A percentile compares a stretch with the other conserved stretches of the same genome.
These are phyloP conservation scores for Agapanthus africanus DNA, from an alignment of 106 monocot species.

Conservation along the genomic window DNA sequence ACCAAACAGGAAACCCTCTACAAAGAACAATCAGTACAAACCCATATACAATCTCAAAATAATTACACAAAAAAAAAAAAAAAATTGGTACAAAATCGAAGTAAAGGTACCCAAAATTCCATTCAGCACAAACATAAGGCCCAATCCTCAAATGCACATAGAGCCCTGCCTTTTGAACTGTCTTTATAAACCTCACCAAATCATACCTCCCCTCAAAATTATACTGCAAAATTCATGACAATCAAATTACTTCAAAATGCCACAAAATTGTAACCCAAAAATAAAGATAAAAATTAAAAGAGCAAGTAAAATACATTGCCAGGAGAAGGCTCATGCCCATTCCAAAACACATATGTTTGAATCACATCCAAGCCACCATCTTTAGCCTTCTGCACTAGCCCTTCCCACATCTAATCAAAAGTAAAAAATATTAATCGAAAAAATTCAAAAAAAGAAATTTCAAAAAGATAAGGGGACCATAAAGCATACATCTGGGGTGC, in stretches of 20 bases:
- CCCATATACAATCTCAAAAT: not conserved
- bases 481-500: constrained; percentile 33
- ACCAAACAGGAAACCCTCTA: constrained; percentile 85
- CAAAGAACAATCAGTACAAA: not conserved
- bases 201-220: constrained; percentile 68
- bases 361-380: constrained; percentile 44
- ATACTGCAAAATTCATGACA: constrained; percentile 24
- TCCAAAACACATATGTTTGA: constrained; percentile 65
- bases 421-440: constrained; percentile 4
- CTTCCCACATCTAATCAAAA: constrained; percentile 48
- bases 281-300: not conserved
- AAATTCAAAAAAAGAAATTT: not conserved
- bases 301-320: constrained; percentile 28
- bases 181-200: constrained; percentile 67
- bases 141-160: constrained; percentile 60
- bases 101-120: constrained; percentile 57
- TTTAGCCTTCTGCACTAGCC: constrained; percentile 39
- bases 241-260: not conserved
- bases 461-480: not conserved
- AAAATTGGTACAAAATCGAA: not conserved
- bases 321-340: constrained; percentile 54
- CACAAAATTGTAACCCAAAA: not conserved
- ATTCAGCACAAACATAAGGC: constrained; percentile 73
- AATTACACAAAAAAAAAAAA: not conserved
- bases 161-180: constrained; percentile 44